phyloP scores from a whole-genome alignment of 1,284 basidiomycete genomes.

The Schizophyllum commune region DNA sequence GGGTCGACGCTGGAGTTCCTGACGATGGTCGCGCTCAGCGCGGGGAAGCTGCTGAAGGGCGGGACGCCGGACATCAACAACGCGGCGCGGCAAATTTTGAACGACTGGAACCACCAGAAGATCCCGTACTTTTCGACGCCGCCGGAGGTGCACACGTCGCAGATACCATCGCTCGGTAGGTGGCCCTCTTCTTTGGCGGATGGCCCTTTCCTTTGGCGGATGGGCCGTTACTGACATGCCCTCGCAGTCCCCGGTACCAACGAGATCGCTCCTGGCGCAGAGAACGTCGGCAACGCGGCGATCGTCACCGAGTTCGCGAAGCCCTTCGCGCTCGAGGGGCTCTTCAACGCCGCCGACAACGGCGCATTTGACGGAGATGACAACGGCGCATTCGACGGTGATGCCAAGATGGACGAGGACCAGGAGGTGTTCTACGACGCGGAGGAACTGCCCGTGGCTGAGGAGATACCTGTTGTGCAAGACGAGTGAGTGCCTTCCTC shows the following conservation, averaged over 20 bases:
- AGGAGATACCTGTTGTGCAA: conserved; percentile 5
- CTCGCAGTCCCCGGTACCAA: conserved; percentile 17
- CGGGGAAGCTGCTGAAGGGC: conserved; percentile 86
- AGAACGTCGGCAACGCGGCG: conserved; percentile 67
- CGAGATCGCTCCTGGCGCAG: conserved; percentile 57
- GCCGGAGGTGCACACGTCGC: conserved; percentile 71
- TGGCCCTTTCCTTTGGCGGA: not conserved
- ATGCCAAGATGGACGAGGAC: conserved; percentile 27
- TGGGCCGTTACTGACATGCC: conserved; percentile 1
- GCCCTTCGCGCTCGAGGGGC: conserved; percentile 67
- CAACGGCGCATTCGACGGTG: conserved; percentile 22
- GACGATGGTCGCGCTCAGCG: conserved; percentile 82
- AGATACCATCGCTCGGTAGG: conserved; percentile 49
- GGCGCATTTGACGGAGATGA: conserved; percentile 31
- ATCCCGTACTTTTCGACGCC: conserved; percentile 85
- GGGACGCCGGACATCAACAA: conserved; percentile 87
- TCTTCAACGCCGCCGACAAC: conserved; percentile 70
- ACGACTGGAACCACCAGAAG: conserved; percentile 96
- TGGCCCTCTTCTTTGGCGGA: not conserved
- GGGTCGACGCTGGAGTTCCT: conserved; percentile 77
- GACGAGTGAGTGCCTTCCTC: conserved; percentile 25
- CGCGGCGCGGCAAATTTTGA: conserved; percentile 79
- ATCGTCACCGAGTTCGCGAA: conserved; percentile 60
- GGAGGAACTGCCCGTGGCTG: not conserved
- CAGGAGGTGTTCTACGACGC: conserved; percentile 26